Conservation (phyloP, 2,329 filamentous ascomycete species). For the Ophiostoma angusticollis region DNA sequence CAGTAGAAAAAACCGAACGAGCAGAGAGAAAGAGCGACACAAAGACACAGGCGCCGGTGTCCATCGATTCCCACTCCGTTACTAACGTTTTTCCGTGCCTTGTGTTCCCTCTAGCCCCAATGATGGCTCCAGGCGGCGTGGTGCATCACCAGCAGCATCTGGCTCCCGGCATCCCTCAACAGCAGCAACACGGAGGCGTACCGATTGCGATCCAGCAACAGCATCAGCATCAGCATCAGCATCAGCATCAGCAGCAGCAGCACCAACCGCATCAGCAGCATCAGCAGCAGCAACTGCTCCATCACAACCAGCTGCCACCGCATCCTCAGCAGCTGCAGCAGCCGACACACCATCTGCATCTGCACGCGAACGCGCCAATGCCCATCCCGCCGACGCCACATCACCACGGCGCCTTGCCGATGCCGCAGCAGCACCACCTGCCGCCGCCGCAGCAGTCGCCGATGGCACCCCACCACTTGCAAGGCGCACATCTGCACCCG, state of each 20-base stretch:
- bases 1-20: neutral
- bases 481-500: neutral
- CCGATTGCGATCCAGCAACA: conserved; percentile 7
- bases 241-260: neutral
- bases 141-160: conserved; percentile 10
- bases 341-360: conserved; percentile 2
- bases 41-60: too few species aligned
- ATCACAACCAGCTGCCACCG: neutral
- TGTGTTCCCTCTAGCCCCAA: conserved; percentile 3
- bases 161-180: conserved; percentile 9
- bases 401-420: conserved; percentile 6
- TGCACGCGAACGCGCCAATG: conserved; percentile 5
- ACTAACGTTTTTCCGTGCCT: conserved; percentile 5
- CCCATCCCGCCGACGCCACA: conserved; percentile 6
- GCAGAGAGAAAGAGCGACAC: neutral
- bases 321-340: conserved; percentile 5
- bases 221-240: conserved; percentile 4
- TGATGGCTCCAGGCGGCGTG: conserved; percentile 10
- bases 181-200: neutral
- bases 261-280: conserved; percentile 2
- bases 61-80: neutral
- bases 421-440: conserved; percentile 6
- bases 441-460: neutral
- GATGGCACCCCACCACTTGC: neutral
- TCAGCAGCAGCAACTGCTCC: conserved; percentile 1